phyloP scores from a whole-genome alignment of 2,329 filamentous ascomycete genomes.

The Grosmannia penicillata region DNA sequence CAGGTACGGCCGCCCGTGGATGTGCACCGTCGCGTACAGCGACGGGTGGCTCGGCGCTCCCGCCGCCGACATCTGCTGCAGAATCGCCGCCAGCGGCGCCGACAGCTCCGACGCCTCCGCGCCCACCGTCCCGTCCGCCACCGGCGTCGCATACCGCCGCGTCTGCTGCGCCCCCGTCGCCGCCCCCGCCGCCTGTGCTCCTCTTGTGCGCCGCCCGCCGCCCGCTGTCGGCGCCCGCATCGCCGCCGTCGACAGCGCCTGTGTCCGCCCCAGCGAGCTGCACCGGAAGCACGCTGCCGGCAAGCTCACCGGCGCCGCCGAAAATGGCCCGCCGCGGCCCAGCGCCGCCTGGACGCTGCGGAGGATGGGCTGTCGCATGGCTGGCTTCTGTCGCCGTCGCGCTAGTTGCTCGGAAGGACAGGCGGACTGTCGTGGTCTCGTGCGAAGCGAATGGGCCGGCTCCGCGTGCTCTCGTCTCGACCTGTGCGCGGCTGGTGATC shows the following conservation, averaged over 20 bases:
- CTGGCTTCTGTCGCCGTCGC: too few species aligned
- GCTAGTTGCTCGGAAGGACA: too few species aligned
- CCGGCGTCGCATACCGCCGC: neutral
- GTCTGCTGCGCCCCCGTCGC: neutral
- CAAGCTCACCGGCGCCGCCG: too few species aligned
- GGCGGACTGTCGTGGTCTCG: too few species aligned
- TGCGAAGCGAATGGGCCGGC: too few species aligned
- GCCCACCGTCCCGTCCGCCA: neutral
- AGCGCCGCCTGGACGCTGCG: neutral
- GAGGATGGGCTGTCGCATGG: neutral
- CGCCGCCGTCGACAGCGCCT: too few species aligned
- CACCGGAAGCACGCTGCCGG: too few species aligned
- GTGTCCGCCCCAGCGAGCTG: too few species aligned
- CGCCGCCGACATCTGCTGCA: neutral
- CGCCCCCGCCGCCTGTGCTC: neutral
- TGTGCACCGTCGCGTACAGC: conserved; percentile 59
- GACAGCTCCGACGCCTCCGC: neutral
- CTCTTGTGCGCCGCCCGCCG: neutral
- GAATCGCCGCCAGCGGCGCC: neutral
- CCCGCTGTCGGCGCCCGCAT: too few species aligned
- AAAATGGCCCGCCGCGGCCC: too few species aligned
- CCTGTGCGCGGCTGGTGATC: too few species aligned
- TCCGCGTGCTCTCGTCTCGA: too few species aligned
- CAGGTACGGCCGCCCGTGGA: conserved; percentile 68
- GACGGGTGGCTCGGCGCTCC: conserved; percentile 6